Evolutionary conservation across 768 basidiomycete genomes (phyloP).

Genomic region (Hemileccinum impolitum): DNA sequence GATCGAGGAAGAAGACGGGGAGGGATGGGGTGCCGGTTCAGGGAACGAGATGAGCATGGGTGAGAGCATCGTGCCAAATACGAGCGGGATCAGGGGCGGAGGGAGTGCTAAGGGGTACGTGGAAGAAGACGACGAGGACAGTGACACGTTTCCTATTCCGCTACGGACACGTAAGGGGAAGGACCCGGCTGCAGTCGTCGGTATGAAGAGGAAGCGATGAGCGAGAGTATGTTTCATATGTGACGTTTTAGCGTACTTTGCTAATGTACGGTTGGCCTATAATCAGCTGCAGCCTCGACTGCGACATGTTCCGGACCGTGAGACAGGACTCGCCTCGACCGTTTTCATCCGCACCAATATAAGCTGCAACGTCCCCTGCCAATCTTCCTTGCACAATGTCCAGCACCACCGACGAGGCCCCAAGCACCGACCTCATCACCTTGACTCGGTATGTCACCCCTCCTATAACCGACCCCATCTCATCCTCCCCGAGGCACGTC

Average conservation of each 20-base stretch:
- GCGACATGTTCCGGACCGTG: conserved; percentile 27
- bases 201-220: conserved; percentile 67
- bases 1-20: conserved; percentile 38
- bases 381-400: conserved; percentile 22
- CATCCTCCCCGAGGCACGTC: conserved; percentile 62
- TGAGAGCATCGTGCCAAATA: conserved; percentile 55
- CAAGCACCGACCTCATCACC: conserved; percentile 86
- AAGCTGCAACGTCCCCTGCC: background rate
- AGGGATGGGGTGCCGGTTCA: conserved; percentile 41
- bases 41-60: conserved; percentile 48
- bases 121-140: conserved; percentile 69
- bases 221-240: background rate
- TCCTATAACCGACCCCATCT: background rate
- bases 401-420: conserved; percentile 50
- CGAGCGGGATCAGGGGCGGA: conserved; percentile 57
- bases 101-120: conserved; percentile 26
- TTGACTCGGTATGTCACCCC: conserved; percentile 68
- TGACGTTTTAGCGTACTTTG: conserved; percentile 10
- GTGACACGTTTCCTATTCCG: conserved; percentile 65
- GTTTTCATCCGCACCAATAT: conserved; percentile 20
- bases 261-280: conserved; percentile 14
- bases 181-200: conserved; percentile 43
- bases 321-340: conserved; percentile 11
- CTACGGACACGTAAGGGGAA: conserved; percentile 66
- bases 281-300: no score